Percentiles rank a stretch among this genome's conserved stretches.
phyloP scores from a whole-genome alignment of 768 basidiomycete genomes.

The Cystobasidium ongulense region DNA sequence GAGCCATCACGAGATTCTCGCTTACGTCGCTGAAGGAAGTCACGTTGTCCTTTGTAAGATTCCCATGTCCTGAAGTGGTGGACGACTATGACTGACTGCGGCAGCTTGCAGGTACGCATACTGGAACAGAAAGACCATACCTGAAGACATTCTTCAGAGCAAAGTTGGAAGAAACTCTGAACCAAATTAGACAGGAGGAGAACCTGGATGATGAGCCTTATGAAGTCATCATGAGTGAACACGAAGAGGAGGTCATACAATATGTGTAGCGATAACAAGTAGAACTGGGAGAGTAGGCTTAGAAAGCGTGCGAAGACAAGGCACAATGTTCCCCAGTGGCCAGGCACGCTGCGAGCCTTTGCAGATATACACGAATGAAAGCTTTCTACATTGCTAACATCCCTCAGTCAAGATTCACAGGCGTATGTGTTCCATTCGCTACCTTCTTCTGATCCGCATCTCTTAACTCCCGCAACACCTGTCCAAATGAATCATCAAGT shows the following conservation, averaged over 20 bases:
- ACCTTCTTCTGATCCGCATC: neutral
- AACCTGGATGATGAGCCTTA: constrained; percentile 22
- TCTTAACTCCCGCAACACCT: neutral
- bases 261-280: neutral
- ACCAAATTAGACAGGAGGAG: constrained; percentile 26
- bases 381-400: neutral
- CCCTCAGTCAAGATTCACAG: neutral
- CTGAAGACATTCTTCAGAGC: constrained; percentile 60
- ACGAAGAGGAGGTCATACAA: constrained; percentile 43
- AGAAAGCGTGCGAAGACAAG: too few relatives aligned
- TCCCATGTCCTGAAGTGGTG: neutral
- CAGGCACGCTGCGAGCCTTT: too few relatives aligned
- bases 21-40: constrained; percentile 63
- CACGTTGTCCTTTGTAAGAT: constrained; percentile 73
- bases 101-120: constrained; percentile 50
- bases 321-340: too few relatives aligned
- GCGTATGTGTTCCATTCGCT: neutral
- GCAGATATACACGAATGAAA: neutral
- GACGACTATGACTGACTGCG: neutral
- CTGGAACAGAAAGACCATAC: constrained; percentile 93
- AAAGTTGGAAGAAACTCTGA: constrained; percentile 56
- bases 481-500: constrained; percentile 8
- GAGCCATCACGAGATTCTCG: constrained; percentile 77
- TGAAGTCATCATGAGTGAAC: constrained; percentile 24
- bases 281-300: neutral